phyloP scores from a whole-genome alignment of 2,329 filamentous ascomycete species.

The Ascocoryne sarcoides region DNA sequence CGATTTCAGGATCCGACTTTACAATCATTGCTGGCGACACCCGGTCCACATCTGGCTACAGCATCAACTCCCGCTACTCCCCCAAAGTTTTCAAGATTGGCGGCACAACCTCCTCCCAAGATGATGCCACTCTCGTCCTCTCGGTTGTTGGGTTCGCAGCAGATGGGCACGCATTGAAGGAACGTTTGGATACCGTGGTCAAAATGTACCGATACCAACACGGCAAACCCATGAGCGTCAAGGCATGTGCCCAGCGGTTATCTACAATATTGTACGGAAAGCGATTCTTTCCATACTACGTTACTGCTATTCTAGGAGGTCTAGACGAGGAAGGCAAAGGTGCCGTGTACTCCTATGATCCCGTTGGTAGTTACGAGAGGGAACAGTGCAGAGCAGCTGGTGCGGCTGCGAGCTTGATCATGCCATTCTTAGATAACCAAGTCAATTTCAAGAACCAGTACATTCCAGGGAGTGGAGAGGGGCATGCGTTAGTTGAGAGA shows the following conservation, averaged over 20 bases:
- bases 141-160: slow-evolving; percentile 95
- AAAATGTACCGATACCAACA: slow-evolving; percentile 99
- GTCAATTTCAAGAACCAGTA: slow-evolving; percentile 99
- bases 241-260: slow-evolving; percentile 88
- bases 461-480: slow-evolving; percentile 73
- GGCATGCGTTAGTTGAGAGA: slow-evolving; percentile 69
- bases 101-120: slow-evolving; percentile 76
- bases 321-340: slow-evolving; percentile 92
- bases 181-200: slow-evolving; percentile 86
- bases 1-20: slow-evolving; percentile 90
- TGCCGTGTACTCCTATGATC: slow-evolving; percentile 94
- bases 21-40: slow-evolving; percentile 96
- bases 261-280: slow-evolving; percentile 95
- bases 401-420: slow-evolving; percentile 88
- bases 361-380: slow-evolving; percentile 93
- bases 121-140: slow-evolving; percentile 77
- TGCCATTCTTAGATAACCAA: slow-evolving; percentile 98
- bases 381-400: slow-evolving; percentile 93
- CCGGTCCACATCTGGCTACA: slow-evolving; percentile 90
- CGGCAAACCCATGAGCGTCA: slow-evolving; percentile 89
- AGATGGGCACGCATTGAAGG: slow-evolving; percentile 87
- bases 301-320: slow-evolving; percentile 86
- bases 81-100: slow-evolving; percentile 98
- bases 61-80: slow-evolving; percentile 92
- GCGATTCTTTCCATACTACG: slow-evolving; percentile 99